These are phyloP conservation scores for Exobasidium rhododendri DNA, from an alignment of 1,284 basidiomycete species.

Conservation along the genomic window DNA sequence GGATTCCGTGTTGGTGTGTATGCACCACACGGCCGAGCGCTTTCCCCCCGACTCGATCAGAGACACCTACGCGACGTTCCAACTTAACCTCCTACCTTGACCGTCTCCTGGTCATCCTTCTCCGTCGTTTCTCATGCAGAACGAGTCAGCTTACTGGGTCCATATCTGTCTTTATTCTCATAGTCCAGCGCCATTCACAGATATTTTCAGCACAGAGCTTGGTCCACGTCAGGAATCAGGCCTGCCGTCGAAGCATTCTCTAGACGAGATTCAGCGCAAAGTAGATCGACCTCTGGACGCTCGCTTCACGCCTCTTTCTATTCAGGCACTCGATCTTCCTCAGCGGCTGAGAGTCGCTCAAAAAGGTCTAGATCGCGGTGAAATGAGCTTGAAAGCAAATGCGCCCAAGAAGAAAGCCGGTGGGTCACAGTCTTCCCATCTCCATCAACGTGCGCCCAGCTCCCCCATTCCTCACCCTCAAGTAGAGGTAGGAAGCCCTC, in stretches of 20 bases:
- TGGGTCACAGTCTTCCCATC: too few relatives aligned
- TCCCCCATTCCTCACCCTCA: not conserved
- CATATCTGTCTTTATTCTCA: constrained; percentile 6
- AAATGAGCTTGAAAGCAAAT: not conserved
- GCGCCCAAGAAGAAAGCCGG: not conserved
- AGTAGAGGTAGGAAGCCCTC: not conserved
- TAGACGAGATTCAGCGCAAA: constrained; percentile 3
- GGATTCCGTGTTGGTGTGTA: too few relatives aligned
- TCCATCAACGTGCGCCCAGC: not conserved
- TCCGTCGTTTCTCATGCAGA: not conserved
- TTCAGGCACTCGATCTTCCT: not conserved
- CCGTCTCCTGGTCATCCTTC: too few relatives aligned
- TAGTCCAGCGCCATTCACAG: not conserved
- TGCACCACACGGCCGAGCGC: too few relatives aligned
- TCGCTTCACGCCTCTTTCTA: not conserved
- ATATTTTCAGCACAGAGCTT: not conserved
- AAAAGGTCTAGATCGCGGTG: not conserved
- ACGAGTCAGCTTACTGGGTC: not conserved
- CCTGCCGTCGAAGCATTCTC: not conserved
- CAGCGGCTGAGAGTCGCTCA: not conserved
- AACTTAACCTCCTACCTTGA: too few relatives aligned
- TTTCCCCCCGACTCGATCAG: too few relatives aligned
- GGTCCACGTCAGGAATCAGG: not conserved
- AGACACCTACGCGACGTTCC: too few relatives aligned
- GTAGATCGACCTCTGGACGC: constrained; percentile 8